Evolutionary conservation across 2,329 filamentous ascomycete genomes (phyloP).

Genomic region (Apiospora koreana): DNA sequence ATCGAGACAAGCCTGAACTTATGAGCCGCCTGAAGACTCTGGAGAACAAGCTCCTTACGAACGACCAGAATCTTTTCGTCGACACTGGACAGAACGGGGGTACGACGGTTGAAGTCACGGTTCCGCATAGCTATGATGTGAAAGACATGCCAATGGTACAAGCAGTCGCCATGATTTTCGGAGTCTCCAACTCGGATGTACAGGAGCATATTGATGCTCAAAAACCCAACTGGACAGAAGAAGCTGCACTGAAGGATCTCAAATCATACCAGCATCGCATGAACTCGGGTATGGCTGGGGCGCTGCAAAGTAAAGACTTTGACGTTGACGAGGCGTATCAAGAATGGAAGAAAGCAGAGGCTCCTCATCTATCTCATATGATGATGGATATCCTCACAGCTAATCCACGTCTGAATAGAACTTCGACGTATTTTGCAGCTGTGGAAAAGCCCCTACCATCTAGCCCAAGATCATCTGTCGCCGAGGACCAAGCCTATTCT

Average conservation of each 20-base stretch:
- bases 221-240: constrained; percentile 83
- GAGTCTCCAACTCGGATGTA: constrained; percentile 73
- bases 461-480: constrained; percentile 48
- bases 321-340: constrained; percentile 86
- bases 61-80: constrained; percentile 84
- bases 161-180: constrained; percentile 83
- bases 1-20: constrained; percentile 82
- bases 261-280: constrained; percentile 92
- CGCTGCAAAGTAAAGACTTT: constrained; percentile 83
- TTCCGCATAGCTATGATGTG: constrained; percentile 86
- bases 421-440: constrained; percentile 52
- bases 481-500: constrained; percentile 54
- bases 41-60: constrained; percentile 90
- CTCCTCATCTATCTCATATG: constrained; percentile 85
- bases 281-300: constrained; percentile 75
- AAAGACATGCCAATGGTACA: constrained; percentile 97
- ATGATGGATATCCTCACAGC: constrained; percentile 88
- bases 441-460: constrained; percentile 59
- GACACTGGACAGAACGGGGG: constrained; percentile 59
- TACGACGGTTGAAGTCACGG: constrained; percentile 75
- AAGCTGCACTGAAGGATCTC: constrained; percentile 84
- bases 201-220: constrained; percentile 87
- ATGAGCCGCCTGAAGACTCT: constrained; percentile 75
- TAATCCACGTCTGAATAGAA: constrained; percentile 81
- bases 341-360: constrained; percentile 88